Evolutionary conservation across 805 yeast species (phyloP).

Genomic region (Myxozyma neotropica): DNA sequence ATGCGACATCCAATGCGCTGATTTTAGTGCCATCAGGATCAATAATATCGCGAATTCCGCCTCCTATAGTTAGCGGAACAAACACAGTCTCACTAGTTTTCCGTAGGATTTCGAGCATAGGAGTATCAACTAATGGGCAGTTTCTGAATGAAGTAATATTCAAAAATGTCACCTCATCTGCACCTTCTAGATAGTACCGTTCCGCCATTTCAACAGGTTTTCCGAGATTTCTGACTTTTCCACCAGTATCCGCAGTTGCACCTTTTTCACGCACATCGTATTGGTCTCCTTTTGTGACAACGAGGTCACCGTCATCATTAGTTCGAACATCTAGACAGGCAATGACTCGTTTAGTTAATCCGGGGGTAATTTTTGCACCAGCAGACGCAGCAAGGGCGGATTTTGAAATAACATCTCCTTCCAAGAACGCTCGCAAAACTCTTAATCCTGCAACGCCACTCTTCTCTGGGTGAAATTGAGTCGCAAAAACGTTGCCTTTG

Average conservation of each 20-base stretch:
- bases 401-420: conserved; percentile 41
- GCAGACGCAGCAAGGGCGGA: not conserved
- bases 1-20: conserved; percentile 89
- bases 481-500: conserved; percentile 81
- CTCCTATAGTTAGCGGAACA: conserved; percentile 98
- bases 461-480: conserved; percentile 99
- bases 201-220: conserved; percentile 95
- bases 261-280: conserved; percentile 88
- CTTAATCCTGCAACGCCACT: conserved; percentile 88
- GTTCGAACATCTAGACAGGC: conserved; percentile 98
- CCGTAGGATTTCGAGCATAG: conserved; percentile 88
- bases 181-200: conserved; percentile 88
- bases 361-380: conserved; percentile 41
- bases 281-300: conserved; percentile 98
- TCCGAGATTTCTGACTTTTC: conserved; percentile 86
- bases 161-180: conserved; percentile 93
- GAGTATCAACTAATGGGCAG: conserved; percentile 89
- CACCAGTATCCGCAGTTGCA: conserved; percentile 41
- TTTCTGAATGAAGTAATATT: conserved; percentile 95
- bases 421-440: conserved; percentile 72
- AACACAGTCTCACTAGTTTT: conserved; percentile 85
- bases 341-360: conserved; percentile 85
- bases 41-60: conserved; percentile 88
- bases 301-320: conserved; percentile 91
- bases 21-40: conserved; percentile 81